phyloP scores from a whole-genome alignment of 129 eudicot species.

The Flaveria trinervia region DNA sequence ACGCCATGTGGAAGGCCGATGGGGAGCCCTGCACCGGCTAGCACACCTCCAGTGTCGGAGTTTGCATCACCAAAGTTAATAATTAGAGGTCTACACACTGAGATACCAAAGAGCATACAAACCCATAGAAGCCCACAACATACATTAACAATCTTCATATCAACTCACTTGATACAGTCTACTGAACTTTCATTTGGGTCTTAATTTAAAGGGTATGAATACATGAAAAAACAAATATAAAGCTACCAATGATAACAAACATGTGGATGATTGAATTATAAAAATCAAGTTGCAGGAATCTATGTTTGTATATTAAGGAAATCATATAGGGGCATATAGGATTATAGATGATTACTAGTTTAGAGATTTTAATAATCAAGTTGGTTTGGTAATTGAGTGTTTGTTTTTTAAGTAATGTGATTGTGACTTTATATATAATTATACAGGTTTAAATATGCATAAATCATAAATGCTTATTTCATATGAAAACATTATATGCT shows the following conservation, averaged over 20 bases:
- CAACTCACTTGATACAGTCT: constrained; percentile 10
- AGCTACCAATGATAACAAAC: not conserved
- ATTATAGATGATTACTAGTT: not conserved
- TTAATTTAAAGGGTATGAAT: not conserved
- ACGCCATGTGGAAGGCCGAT: constrained; percentile 47
- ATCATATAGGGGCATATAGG: not conserved
- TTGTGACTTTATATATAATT: not conserved
- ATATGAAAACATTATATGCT: not conserved
- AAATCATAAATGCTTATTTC: not conserved
- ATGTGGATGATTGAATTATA: constrained; percentile 4
- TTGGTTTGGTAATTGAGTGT: not conserved
- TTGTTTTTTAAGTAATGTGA: not conserved
- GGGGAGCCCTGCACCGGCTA: constrained; percentile 45
- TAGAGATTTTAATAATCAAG: not conserved
- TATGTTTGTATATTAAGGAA: not conserved
- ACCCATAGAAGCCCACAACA: constrained; percentile 8
- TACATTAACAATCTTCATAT: constrained; percentile 20
- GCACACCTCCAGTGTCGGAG: constrained; percentile 41
- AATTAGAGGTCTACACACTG: constrained; percentile 18
- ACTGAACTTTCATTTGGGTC: constrained; percentile 13
- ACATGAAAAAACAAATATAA: not conserved
- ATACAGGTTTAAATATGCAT: not conserved
- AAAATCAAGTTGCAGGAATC: constrained; percentile 2
- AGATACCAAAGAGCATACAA: constrained; percentile 12
- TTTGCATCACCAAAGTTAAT: constrained; percentile 47